Evolutionary conservation across 1,139 yeast genomes (phyloP).

Genomic region (Zygotorulaspora mrakii): DNA sequence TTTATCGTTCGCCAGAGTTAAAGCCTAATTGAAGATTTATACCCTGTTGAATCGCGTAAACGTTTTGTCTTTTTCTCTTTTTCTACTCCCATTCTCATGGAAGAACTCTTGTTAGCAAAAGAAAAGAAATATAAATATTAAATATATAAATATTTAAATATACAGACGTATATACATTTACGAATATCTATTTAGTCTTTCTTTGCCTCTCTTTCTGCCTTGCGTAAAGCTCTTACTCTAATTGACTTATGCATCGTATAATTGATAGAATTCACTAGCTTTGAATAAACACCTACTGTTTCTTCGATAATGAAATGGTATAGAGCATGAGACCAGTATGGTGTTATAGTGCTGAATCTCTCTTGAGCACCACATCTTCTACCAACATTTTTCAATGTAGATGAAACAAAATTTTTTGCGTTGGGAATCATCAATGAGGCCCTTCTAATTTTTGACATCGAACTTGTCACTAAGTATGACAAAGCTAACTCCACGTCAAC

Average conservation of each 20-base stretch:
- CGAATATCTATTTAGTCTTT: conserved; percentile 22
- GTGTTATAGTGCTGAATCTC: conserved; percentile 80
- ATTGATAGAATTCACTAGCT: conserved; percentile 64
- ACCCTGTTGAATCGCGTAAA: conserved; percentile 2
- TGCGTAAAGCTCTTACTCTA: conserved; percentile 76
- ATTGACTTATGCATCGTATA: conserved; percentile 74
- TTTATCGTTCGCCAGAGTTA: conserved; percentile 3
- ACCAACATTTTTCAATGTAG: conserved; percentile 67
- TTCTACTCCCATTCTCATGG: conserved; percentile 2
- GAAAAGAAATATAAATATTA: no score
- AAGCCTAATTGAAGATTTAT: conserved; percentile 1
- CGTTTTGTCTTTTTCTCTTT: conserved; percentile 4
- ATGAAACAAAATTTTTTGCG: conserved; percentile 70
- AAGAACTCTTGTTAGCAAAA: no score
- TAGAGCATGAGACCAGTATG: conserved; percentile 91
- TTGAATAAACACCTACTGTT: conserved; percentile 77
- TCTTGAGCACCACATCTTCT: conserved; percentile 92
- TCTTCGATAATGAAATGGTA: conserved; percentile 82
- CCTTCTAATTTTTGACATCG: conserved; percentile 90
- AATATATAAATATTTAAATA: no score
- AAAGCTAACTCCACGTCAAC: conserved; percentile 83
- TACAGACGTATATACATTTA: no score
- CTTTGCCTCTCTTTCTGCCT: conserved; percentile 54
- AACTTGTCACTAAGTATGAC: conserved; percentile 90
- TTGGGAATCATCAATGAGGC: conserved; percentile 74